Evolutionary conservation across 1,284 basidiomycete species (phyloP).

Genomic region (Ganoderma meredithae): DNA sequence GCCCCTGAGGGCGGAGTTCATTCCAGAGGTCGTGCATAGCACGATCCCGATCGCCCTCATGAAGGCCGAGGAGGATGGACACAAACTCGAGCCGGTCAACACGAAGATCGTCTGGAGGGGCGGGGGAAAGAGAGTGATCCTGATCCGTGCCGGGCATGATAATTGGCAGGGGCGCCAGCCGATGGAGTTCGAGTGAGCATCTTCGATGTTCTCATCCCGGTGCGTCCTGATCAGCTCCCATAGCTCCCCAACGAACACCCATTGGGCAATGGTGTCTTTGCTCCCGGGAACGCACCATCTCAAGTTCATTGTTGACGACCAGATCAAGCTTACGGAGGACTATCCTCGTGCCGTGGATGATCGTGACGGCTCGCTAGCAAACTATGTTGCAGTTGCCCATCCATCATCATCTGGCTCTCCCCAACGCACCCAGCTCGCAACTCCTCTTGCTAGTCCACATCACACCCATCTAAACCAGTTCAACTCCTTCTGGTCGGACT

Average conservation of each 20-base stretch:
- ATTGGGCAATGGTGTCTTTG: conserved; percentile 61
- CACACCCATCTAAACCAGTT: conserved; percentile 38
- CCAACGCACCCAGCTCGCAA: conserved; percentile 26
- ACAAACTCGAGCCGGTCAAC: conserved; percentile 50
- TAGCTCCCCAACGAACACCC: conserved; percentile 47
- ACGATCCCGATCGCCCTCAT: conserved; percentile 66
- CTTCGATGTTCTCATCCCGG: conserved; percentile 14
- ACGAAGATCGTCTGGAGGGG: conserved; percentile 71
- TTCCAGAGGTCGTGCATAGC: conserved; percentile 66
- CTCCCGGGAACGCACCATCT: conserved; percentile 95
- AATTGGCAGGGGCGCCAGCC: conserved; percentile 72
- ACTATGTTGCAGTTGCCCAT: conserved; percentile 80
- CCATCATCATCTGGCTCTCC: conserved; percentile 43
- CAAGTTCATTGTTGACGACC: conserved; percentile 95
- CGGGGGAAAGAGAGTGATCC: conserved; percentile 63
- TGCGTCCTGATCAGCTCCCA: conserved; percentile 12
- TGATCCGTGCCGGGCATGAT: conserved; percentile 75
- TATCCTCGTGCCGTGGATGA: conserved; percentile 94
- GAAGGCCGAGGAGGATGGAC: conserved; percentile 45
- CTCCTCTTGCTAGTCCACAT: conserved; percentile 35
- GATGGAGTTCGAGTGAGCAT: conserved; percentile 69
- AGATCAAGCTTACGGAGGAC: conserved; percentile 81
- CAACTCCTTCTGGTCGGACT: conserved; percentile 58
- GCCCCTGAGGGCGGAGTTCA: conserved; percentile 46
- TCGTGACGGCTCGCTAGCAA: conserved; percentile 89